Evolutionary conservation across 2,329 filamentous ascomycete species (phyloP).

Genomic region (Pestalotiopsis sp.): DNA sequence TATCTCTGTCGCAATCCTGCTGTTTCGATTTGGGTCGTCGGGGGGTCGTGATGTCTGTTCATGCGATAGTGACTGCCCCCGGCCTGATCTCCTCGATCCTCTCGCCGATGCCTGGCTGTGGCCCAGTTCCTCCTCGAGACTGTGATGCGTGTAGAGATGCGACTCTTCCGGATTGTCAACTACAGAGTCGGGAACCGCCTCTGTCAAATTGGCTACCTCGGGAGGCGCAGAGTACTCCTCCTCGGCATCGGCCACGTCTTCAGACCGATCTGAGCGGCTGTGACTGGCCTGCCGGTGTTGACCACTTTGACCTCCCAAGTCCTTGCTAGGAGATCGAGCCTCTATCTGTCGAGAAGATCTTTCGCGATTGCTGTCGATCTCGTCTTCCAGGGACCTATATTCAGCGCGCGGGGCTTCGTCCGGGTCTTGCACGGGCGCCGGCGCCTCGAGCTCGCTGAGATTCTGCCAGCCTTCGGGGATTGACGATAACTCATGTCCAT

Average conservation of each 20-base stretch:
- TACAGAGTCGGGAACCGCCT: background rate
- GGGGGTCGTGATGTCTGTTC: background rate
- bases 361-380: background rate
- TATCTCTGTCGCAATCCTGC: background rate
- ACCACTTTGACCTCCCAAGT: background rate
- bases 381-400: background rate
- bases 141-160: background rate
- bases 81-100: background rate
- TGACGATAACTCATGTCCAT: background rate
- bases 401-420: background rate
- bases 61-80: background rate
- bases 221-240: background rate
- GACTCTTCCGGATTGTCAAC: conserved; percentile 4
- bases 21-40: background rate
- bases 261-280: background rate
- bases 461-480: background rate
- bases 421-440: background rate
- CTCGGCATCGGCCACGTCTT: background rate
- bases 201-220: conserved; percentile 24
- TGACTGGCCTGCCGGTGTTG: background rate
- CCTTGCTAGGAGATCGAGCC: background rate
- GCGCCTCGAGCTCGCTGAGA: background rate
- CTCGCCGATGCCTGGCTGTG: background rate
- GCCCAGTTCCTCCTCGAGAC: background rate
- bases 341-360: too few relatives aligned